Evolutionary conservation across 2,329 filamentous ascomycete species (phyloP).

Genomic region (Alternaria ventricosa): DNA sequence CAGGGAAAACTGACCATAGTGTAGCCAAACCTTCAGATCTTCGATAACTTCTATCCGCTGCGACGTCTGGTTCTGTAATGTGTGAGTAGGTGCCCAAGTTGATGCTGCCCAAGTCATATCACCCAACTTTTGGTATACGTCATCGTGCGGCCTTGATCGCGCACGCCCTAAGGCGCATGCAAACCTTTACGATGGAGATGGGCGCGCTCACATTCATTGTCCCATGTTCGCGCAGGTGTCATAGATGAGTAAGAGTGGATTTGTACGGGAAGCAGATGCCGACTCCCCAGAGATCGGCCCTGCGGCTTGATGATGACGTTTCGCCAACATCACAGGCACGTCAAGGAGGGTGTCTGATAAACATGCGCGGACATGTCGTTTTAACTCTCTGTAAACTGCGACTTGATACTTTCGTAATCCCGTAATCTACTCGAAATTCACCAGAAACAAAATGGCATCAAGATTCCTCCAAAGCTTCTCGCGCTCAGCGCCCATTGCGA

Average conservation of each 20-base stretch:
- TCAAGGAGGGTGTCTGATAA: neutral
- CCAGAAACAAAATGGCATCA: conserved; percentile 5
- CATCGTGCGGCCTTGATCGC: neutral
- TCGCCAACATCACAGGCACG: conserved; percentile 2
- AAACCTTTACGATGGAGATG: neutral
- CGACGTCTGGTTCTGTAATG: no score
- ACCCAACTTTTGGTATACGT: neutral
- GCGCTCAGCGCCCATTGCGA: conserved; percentile 1
- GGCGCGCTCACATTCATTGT: neutral
- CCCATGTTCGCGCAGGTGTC: neutral
- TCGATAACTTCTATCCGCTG: no score
- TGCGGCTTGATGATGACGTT: conserved; percentile 10
- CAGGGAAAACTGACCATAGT: no score
- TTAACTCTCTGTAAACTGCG: neutral
- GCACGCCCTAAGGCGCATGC: neutral
- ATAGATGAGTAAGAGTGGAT: neutral
- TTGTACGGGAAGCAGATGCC: neutral
- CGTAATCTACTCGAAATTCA: neutral
- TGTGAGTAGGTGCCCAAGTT: no score
- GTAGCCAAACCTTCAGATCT: no score
- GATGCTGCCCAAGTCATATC: neutral
- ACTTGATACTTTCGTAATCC: fast-evolving
- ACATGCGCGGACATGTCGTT: neutral
- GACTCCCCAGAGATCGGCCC: neutral
- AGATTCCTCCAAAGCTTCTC: conserved; percentile 6